Conservation (phyloP, 768 basidiomycete genomes). For the Russula dissimulans region DNA sequence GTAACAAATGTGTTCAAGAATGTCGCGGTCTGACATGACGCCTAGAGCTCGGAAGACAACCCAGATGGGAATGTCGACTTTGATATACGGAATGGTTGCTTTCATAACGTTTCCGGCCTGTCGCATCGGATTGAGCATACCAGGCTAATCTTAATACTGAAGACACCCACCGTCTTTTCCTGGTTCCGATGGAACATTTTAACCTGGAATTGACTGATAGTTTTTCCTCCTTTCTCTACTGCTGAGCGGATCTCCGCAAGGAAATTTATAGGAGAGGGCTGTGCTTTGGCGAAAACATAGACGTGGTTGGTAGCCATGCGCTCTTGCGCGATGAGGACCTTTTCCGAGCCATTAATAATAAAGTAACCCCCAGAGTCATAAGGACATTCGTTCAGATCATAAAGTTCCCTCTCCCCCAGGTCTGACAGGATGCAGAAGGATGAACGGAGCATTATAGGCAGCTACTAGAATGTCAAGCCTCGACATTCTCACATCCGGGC, state of each 20-base stretch:
- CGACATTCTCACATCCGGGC: too few relatives aligned
- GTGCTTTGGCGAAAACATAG: conserved; percentile 96
- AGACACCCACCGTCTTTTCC: conserved; percentile 79
- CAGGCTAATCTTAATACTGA: conserved; percentile 2
- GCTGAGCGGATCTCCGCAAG: conserved; percentile 96
- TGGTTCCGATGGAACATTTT: conserved; percentile 92
- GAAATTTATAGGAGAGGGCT: conserved; percentile 92
- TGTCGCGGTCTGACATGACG: conserved; percentile 95
- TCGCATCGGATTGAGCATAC: conserved; percentile 11
- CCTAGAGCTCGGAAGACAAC: conserved; percentile 97
- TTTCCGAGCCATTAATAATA: conserved; percentile 98
- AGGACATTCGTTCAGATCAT: conserved; percentile 94
- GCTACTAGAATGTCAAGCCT: conserved; percentile 36
- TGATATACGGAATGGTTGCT: conserved; percentile 96
- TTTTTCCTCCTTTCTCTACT: conserved; percentile 97
- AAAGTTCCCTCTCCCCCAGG: conserved; percentile 70
- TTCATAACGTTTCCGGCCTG: conserved; percentile 90
- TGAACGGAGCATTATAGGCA: conserved; percentile 96
- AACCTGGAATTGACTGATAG: conserved; percentile 94
- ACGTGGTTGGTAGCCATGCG: conserved; percentile 99
- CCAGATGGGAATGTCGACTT: conserved; percentile 97
- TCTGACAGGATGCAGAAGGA: conserved; percentile 88
- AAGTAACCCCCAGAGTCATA: conserved; percentile 99
- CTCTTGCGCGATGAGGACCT: conserved; percentile 99
- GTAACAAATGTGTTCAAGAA: conserved; percentile 97